phyloP scores from a whole-genome alignment of 352 stramenopile species.

The Halophytophthora polymorphica region DNA sequence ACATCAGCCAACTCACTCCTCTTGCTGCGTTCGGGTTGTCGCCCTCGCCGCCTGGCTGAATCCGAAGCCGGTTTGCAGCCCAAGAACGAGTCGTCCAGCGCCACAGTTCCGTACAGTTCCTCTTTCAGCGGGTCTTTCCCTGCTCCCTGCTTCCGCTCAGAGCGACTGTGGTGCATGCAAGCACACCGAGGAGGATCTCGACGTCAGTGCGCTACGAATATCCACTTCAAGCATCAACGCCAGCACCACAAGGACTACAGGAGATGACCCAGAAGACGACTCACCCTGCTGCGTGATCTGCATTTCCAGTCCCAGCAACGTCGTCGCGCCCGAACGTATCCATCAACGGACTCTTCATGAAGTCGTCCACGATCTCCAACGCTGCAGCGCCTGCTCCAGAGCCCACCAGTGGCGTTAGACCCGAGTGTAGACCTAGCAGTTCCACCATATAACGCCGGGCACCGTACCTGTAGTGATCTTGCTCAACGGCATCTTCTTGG shows the following conservation, averaged over 20 bases:
- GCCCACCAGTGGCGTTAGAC: not conserved
- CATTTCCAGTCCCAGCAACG: not conserved
- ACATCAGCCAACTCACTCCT: conserved; percentile 15
- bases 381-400: conserved; percentile 49
- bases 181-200: no score
- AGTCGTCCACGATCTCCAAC: conserved; percentile 80
- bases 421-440: no score
- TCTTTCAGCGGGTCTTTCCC: conserved; percentile 45
- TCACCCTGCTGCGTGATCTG: conserved; percentile 9
- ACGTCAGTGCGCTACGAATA: no score
- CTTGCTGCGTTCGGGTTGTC: conserved; percentile 16
- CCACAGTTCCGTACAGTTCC: conserved; percentile 55
- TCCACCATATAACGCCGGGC: not conserved
- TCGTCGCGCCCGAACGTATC: conserved; percentile 43
- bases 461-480: conserved; percentile 55
- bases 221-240: not conserved
- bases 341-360: conserved; percentile 74
- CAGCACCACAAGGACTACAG: not conserved
- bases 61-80: conserved; percentile 33
- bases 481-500: conserved; percentile 41
- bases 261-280: conserved; percentile 2
- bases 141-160: not conserved
- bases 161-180: conserved; percentile 1
- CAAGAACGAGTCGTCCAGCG: conserved; percentile 48
- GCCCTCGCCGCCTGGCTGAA: conserved; percentile 5